phyloP scores from a whole-genome alignment of 2,329 filamentous ascomycete genomes.

The Thermoascus crustaceus region DNA sequence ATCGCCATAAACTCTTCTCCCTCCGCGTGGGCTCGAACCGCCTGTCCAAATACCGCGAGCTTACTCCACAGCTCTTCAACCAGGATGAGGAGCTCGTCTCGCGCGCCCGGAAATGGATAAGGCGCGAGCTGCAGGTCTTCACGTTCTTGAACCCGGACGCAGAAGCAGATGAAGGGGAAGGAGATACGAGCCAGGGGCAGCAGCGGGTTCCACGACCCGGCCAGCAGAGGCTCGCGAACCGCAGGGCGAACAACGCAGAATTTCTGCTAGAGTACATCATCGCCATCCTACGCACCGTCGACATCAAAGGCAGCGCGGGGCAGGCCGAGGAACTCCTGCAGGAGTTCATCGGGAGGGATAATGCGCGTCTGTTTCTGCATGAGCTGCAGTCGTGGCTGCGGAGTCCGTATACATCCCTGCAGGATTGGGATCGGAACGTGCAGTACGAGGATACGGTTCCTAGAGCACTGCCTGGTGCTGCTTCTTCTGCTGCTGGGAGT shows the following conservation, averaged over 20 bases:
- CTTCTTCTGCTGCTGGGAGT: too few species aligned
- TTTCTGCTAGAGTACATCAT: conserved; percentile 82
- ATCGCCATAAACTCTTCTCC: conserved; percentile 63
- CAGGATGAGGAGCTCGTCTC: conserved; percentile 60
- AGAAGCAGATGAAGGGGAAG: conserved; percentile 13
- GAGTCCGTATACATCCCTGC: conserved; percentile 64
- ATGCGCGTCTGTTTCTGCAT: conserved; percentile 71
- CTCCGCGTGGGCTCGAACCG: conserved; percentile 76
- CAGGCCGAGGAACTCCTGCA: conserved; percentile 70
- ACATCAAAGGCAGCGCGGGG: conserved; percentile 69
- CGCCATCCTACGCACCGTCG: conserved; percentile 72
- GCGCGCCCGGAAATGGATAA: conserved; percentile 70
- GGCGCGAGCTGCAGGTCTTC: conserved; percentile 78
- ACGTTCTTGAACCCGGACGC: conserved; percentile 52
- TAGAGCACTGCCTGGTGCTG: neutral
- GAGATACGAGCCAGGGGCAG: too few species aligned
- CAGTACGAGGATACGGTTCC: conserved; percentile 50
- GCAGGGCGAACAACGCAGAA: conserved; percentile 62
- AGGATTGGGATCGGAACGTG: conserved; percentile 72
- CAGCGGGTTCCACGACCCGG: conserved; percentile 18
- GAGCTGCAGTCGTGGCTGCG: conserved; percentile 75
- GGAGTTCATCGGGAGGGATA: conserved; percentile 68
- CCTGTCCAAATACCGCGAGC: conserved; percentile 64
- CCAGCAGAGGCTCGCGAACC: conserved; percentile 26
- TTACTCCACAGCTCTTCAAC: conserved; percentile 60